Evolutionary conservation across 257 asterid species (phyloP).

Genomic region (Scutellaria galericulata): DNA sequence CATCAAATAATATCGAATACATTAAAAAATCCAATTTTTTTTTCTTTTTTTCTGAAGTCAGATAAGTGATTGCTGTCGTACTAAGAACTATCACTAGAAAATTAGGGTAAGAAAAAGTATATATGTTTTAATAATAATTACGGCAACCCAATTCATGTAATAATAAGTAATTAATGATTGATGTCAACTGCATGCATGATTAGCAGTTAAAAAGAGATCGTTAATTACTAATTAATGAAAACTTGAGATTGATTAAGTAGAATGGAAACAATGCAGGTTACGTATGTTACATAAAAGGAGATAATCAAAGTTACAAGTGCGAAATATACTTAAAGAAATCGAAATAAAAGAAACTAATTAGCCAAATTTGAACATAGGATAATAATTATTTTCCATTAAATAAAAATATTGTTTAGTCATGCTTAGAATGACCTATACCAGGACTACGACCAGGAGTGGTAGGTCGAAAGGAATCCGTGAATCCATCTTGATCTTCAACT

Average conservation of each 20-base stretch:
- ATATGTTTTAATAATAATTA: too few species aligned
- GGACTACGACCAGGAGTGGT: constrained; percentile 77
- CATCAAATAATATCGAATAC: too few species aligned
- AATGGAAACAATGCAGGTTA: constrained; percentile 14
- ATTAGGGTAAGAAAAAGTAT: too few species aligned
- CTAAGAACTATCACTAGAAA: too few species aligned
- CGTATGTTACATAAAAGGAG: not conserved
- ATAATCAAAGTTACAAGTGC: constrained; percentile 24
- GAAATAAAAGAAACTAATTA: not conserved
- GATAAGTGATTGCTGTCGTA: too few species aligned
- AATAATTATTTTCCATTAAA: not conserved
- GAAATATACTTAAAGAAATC: not conserved
- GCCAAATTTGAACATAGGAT: not conserved
- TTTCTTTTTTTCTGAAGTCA: too few species aligned
- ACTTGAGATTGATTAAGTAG: not conserved
- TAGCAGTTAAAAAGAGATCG: not conserved
- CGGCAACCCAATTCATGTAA: too few species aligned
- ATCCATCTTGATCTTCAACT: constrained; percentile 39
- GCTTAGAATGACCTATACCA: constrained; percentile 80
- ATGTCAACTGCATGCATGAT: not conserved
- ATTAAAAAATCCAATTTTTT: too few species aligned
- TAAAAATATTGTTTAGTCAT: constrained; percentile 34
- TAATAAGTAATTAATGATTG: too few species aligned
- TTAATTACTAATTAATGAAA: not conserved
- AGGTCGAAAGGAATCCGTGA: constrained; percentile 57